These are phyloP conservation scores for Annulohypoxylon truncatum DNA, from an alignment of 2,329 filamentous ascomycete genomes.

Conservation along the genomic window DNA sequence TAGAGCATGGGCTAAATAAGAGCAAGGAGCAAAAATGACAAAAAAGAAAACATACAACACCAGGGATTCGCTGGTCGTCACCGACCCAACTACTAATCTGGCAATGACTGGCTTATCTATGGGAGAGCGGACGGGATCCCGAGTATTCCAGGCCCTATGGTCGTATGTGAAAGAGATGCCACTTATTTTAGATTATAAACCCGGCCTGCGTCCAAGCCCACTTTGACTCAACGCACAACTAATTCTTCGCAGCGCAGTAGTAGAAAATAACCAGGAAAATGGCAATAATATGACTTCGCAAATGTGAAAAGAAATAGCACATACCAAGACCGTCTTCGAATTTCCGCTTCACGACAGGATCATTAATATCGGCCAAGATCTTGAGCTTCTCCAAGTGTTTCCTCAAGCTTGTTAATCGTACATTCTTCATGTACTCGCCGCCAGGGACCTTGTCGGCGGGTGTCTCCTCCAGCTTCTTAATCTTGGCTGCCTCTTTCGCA, in stretches of 20 bases:
- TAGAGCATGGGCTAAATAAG: neutral
- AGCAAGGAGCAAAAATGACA: conserved; percentile 17
- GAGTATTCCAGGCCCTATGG: conserved; percentile 38
- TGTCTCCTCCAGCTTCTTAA: conserved; percentile 73
- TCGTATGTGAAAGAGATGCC: conserved; percentile 27
- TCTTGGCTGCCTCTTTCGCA: conserved; percentile 71
- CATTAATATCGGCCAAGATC: conserved; percentile 93
- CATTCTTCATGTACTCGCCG: conserved; percentile 73
- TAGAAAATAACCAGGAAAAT: neutral
- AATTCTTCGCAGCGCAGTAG: neutral
- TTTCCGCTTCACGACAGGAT: conserved; percentile 89
- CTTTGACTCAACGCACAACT: neutral
- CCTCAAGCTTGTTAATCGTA: conserved; percentile 75
- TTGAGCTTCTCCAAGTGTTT: conserved; percentile 81
- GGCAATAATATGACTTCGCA: neutral
- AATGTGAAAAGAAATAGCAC: conserved; percentile 43
- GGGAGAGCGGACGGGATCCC: conserved; percentile 40
- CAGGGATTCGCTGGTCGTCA: conserved; percentile 34
- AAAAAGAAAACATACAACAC: conserved; percentile 34
- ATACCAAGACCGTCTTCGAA: conserved; percentile 92
- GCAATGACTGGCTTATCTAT: conserved; percentile 32
- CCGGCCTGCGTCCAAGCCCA: conserved; percentile 3
- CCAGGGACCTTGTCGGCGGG: conserved; percentile 68
- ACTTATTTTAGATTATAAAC: conserved; percentile 23
- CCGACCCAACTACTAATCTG: conserved; percentile 33